These are phyloP conservation scores for Naganishia sp. DNA, from an alignment of 1,284 basidiomycete genomes.

Conservation along the genomic window DNA sequence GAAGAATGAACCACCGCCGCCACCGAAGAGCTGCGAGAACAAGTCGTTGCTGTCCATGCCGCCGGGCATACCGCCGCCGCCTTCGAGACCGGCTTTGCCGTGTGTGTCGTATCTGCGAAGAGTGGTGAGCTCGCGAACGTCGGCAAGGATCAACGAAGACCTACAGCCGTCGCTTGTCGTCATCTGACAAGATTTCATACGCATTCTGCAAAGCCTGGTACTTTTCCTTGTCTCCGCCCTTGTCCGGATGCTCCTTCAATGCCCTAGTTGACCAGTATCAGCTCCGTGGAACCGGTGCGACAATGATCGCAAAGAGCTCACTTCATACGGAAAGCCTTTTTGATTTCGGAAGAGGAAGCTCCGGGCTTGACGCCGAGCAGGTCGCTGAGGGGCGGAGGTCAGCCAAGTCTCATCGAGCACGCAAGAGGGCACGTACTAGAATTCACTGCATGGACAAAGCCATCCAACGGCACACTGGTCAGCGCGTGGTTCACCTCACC, in stretches of 20 bases:
- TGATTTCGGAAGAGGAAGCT: conserved; percentile 78
- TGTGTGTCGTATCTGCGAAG: conserved; percentile 73
- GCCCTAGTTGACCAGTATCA: conserved; percentile 60
- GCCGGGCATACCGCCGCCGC: conserved; percentile 69
- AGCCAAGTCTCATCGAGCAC: conserved; percentile 3
- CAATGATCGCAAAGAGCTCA: conserved; percentile 48
- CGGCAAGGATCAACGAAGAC: conserved; percentile 20
- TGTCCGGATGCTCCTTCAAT: conserved; percentile 90
- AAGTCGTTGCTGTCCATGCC: conserved; percentile 92
- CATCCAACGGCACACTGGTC: neutral
- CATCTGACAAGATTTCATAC: conserved; percentile 91
- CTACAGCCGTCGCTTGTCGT: conserved; percentile 71
- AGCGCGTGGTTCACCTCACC: neutral
- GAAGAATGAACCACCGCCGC: conserved; percentile 64
- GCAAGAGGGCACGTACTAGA: conserved; percentile 20
- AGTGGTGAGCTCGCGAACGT: conserved; percentile 16
- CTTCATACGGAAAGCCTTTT: conserved; percentile 95
- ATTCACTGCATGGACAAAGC: conserved; percentile 18
- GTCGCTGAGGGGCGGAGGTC: conserved; percentile 55
- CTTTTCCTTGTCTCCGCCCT: conserved; percentile 92
- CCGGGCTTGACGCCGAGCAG: conserved; percentile 75
- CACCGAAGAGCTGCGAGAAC: conserved; percentile 93
- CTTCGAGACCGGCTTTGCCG: conserved; percentile 91
- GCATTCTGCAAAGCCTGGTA: conserved; percentile 99
- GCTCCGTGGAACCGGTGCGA: conserved; percentile 6